Evolutionary conservation across 352 stramenopile species (phyloP).

Genomic region (Pythium apleroticum): DNA sequence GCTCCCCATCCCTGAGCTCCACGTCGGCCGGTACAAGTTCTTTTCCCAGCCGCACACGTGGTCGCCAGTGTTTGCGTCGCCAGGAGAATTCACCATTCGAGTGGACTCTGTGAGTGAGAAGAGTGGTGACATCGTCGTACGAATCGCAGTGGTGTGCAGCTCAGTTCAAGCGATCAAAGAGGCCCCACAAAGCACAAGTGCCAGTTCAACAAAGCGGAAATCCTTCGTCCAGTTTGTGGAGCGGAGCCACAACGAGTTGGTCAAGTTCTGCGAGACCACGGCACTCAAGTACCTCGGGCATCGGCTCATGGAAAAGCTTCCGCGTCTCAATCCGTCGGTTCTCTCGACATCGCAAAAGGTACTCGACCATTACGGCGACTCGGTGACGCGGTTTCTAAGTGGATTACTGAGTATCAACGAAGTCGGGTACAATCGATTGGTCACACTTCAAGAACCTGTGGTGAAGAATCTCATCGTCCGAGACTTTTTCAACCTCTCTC

Average conservation of each 20-base stretch:
- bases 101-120: conserved; percentile 45
- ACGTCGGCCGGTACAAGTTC: conserved; percentile 60
- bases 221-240: conserved; percentile 68
- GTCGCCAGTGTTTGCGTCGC: conserved; percentile 72
- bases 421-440: conserved; percentile 65
- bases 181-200: conserved; percentile 25
- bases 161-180: conserved; percentile 56
- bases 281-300: conserved; percentile 66
- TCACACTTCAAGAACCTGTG: conserved; percentile 56
- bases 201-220: conserved; percentile 49
- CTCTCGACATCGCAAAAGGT: conserved; percentile 33
- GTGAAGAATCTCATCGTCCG: conserved; percentile 62
- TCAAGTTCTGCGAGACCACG: conserved; percentile 54
- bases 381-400: conserved; percentile 56
- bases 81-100: conserved; percentile 78
- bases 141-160: conserved; percentile 60
- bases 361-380: conserved; percentile 55
- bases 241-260: conserved; percentile 51
- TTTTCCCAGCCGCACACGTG: conserved; percentile 67
- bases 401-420: conserved; percentile 66
- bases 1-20: conserved; percentile 63
- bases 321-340: conserved; percentile 27
- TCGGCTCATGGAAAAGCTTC: conserved; percentile 55
- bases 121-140: conserved; percentile 44
- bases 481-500: conserved; percentile 64